Percentiles rank a stretch among this genome's conserved stretches.
These are phyloP conservation scores for Protea cynaroides DNA, from an alignment of 164 flowering plant species.

Conservation along the genomic window DNA sequence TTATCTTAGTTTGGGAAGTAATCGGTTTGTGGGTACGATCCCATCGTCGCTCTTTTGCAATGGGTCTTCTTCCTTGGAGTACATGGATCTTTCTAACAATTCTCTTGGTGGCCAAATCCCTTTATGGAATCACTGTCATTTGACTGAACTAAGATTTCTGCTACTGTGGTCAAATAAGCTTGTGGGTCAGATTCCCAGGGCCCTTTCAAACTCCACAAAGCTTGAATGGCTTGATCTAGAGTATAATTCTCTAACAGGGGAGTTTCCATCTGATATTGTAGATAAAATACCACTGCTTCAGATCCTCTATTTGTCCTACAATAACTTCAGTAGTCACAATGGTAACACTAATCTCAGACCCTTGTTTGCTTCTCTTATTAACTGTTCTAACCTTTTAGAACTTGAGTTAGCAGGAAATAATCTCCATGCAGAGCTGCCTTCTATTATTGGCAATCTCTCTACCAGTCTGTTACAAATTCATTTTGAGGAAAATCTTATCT, in stretches of 20 bases:
- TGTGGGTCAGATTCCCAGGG: conserved; percentile 51
- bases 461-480: conserved; percentile 52
- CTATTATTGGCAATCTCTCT: conserved; percentile 61
- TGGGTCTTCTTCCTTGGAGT: conserved; percentile 42
- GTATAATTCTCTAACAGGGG: conserved; percentile 59
- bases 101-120: conserved; percentile 65
- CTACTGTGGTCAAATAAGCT: conserved; percentile 79
- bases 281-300: conserved; percentile 50
- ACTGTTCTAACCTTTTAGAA: conserved; percentile 63
- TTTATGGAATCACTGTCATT: conserved; percentile 35
- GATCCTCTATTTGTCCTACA: conserved; percentile 67
- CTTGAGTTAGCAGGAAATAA: conserved; percentile 73
- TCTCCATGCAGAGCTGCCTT: conserved; percentile 67
- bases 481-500: conserved; percentile 61
- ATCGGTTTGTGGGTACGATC: conserved; percentile 47
- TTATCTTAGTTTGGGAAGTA: conserved; percentile 66
- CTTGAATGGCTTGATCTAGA: conserved; percentile 85
- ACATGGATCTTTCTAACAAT: conserved; percentile 81
- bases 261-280: conserved; percentile 49
- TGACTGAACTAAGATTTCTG: conserved; percentile 47
- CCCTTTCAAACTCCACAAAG: conserved; percentile 62
- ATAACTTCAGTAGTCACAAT: conserved; percentile 54
- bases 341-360: conserved; percentile 60
- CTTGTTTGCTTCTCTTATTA: conserved; percentile 57
- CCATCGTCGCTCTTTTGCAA: conserved; percentile 59